A percentile compares a stretch with the other conserved stretches of the same genome.
Conservation (phyloP, 495 filamentous ascomycete species). For the Umbilicaria muhlenbergii region DNA sequence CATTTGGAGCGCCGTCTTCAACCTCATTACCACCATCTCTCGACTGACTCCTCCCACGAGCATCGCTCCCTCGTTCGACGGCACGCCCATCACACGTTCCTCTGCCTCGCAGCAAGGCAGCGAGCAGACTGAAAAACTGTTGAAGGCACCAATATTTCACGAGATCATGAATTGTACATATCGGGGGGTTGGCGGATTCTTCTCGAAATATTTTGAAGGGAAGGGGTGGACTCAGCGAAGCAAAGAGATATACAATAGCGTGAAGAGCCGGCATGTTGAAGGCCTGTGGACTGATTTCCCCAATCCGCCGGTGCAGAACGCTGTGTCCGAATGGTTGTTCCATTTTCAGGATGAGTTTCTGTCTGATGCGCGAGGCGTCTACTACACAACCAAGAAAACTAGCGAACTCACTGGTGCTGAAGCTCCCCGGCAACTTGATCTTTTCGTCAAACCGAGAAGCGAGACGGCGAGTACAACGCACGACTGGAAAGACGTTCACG, state of each 20-base stretch:
- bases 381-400: conserved; percentile 4
- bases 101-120: conserved; percentile 8
- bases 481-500: conserved; percentile 8
- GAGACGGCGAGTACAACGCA: background rate
- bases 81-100: conserved; percentile 8
- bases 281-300: conserved; percentile 9
- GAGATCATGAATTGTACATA: conserved; percentile 10
- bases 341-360: conserved; percentile 7
- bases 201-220: conserved; percentile 10
- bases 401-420: conserved; percentile 5
- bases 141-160: conserved; percentile 8
- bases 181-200: conserved; percentile 8
- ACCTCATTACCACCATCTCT: conserved; percentile 10
- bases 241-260: conserved; percentile 5
- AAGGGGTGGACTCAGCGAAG: background rate
- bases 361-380: conserved; percentile 2
- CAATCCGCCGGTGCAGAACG: conserved; percentile 3
- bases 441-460: conserved; percentile 8
- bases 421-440: conserved; percentile 4
- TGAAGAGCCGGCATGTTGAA: conserved; percentile 13
- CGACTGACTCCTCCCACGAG: conserved; percentile 7
- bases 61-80: conserved; percentile 10
- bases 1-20: conserved; percentile 10
- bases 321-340: conserved; percentile 5
- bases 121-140: conserved; percentile 8